A percentile compares a stretch with the other conserved stretches of the same genome.
Conservation (phyloP, 2,329 filamentous ascomycete genomes). For the Ceratocystis cacaofunesta region DNA sequence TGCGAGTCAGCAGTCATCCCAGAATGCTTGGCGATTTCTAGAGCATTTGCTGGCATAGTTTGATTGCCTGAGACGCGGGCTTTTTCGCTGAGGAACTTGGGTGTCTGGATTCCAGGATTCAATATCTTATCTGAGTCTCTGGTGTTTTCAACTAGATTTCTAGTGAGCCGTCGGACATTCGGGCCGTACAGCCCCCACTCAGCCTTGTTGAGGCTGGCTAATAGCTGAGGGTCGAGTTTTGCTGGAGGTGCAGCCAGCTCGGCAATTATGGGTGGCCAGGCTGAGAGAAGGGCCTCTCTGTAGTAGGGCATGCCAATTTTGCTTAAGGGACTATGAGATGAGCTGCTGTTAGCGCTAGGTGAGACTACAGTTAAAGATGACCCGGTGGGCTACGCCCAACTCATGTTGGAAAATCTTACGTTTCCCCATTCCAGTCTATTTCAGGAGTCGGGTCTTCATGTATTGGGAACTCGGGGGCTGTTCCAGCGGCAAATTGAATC, state of each 20-base stretch:
- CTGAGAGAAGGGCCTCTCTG: conserved; percentile 69
- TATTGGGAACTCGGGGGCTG: conserved; percentile 64
- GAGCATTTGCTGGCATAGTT: conserved; percentile 27
- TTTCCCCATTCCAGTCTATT: conserved; percentile 57
- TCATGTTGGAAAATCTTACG: conserved; percentile 34
- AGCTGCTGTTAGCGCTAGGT: conserved; percentile 15
- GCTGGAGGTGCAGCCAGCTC: conserved; percentile 72
- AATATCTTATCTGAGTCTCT: conserved; percentile 46
- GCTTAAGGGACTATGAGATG: conserved; percentile 51
- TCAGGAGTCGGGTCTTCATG: conserved; percentile 40
- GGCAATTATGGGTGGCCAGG: conserved; percentile 76
- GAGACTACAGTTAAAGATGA: not conserved
- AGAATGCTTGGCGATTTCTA: conserved; percentile 21
- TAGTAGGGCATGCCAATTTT: conserved; percentile 88
- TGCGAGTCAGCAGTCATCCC: conserved; percentile 27
- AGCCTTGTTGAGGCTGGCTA: conserved; percentile 52
- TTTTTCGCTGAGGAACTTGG: conserved; percentile 91
- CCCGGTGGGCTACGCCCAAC: not conserved
- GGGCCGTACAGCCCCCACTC: conserved; percentile 68
- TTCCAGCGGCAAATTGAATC: conserved; percentile 72
- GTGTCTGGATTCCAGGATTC: conserved; percentile 50
- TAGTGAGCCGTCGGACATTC: conserved; percentile 55
- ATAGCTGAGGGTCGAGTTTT: conserved; percentile 56
- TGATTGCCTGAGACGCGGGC: conserved; percentile 48
- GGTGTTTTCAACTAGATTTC: conserved; percentile 75